These are phyloP conservation scores for Cercospora berteroae DNA, from an alignment of 2,329 filamentous ascomycete genomes.

Conservation along the genomic window DNA sequence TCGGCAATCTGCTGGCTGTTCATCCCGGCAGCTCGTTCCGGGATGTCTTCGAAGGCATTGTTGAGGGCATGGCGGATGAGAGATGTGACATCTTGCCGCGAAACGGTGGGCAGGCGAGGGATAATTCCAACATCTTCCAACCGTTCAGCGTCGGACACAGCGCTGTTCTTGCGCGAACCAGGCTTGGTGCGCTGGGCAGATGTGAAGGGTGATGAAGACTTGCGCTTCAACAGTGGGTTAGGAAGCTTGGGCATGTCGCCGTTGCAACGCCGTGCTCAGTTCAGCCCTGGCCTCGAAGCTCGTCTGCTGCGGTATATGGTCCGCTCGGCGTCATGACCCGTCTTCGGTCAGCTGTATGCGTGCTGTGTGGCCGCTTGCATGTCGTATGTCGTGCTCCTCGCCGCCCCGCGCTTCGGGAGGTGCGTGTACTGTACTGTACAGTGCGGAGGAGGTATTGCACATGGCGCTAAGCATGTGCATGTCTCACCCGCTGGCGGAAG, in stretches of 20 bases:
- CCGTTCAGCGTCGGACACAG: slow-evolving; percentile 33
- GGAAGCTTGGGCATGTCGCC: slow-evolving; percentile 30
- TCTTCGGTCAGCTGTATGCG: neutral
- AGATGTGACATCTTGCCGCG: slow-evolving; percentile 55
- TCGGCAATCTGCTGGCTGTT: slow-evolving; percentile 62
- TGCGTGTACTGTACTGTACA: neutral
- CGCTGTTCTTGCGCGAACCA: slow-evolving; percentile 23
- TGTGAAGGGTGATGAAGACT: slow-evolving; percentile 41
- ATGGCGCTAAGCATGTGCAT: neutral
- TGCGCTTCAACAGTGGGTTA: slow-evolving; percentile 39
- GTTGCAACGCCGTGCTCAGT: slow-evolving; percentile 13
- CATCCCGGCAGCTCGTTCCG: slow-evolving; percentile 59
- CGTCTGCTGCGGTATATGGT: neutral
- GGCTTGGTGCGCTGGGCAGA: slow-evolving; percentile 40
- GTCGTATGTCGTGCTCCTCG: neutral
- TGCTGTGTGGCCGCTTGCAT: neutral
- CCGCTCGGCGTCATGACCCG: neutral
- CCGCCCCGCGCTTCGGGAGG: too few relatives aligned
- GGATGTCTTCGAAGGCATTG: slow-evolving; percentile 64
- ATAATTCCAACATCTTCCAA: slow-evolving; percentile 61
- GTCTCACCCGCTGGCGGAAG: neutral
- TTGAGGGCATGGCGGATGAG: slow-evolving; percentile 59
- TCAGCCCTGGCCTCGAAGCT: slow-evolving; percentile 14
- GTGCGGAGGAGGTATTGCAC: neutral
- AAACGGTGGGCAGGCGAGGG: slow-evolving; percentile 58